phyloP scores from a whole-genome alignment of 2,329 filamentous ascomycete genomes.

The Sclerotinia subarctica region DNA sequence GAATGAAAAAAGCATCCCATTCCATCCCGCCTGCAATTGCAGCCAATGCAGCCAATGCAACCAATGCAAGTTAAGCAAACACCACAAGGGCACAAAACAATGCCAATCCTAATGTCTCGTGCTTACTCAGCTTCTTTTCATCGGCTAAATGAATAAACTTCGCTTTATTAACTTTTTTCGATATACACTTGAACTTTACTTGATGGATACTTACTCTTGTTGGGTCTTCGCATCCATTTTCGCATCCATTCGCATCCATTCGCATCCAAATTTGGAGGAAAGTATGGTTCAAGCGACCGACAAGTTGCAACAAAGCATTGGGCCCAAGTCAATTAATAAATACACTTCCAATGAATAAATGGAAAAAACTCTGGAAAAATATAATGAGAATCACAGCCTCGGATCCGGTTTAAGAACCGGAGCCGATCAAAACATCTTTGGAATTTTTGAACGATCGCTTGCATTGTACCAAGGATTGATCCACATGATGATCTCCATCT shows the following conservation, averaged over 20 bases:
- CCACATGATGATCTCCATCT: constrained; percentile 13
- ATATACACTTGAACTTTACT: background rate
- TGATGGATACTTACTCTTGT: background rate
- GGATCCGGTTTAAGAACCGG: background rate
- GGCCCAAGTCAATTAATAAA: background rate
- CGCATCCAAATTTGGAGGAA: background rate
- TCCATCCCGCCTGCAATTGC: background rate
- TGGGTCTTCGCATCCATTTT: background rate
- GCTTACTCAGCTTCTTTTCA: constrained; percentile 1
- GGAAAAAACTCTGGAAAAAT: background rate
- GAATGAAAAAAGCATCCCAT: background rate
- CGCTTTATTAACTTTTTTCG: background rate
- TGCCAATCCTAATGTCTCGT: constrained; percentile 8
- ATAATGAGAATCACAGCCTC: background rate
- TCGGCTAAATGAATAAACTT: constrained; percentile 8
- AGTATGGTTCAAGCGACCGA: background rate
- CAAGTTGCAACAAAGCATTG: background rate
- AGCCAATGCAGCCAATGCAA: too few species aligned
- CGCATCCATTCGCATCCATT: background rate
- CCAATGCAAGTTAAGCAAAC: background rate
- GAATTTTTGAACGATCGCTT: background rate
- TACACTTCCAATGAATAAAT: too few species aligned
- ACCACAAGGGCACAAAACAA: background rate
- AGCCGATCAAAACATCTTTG: background rate
- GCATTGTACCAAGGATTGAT: background rate